Base-by-base conservation (phyloP, 768 basidiomycete genomes). In the Lanmaoa rubissima region DNA sequence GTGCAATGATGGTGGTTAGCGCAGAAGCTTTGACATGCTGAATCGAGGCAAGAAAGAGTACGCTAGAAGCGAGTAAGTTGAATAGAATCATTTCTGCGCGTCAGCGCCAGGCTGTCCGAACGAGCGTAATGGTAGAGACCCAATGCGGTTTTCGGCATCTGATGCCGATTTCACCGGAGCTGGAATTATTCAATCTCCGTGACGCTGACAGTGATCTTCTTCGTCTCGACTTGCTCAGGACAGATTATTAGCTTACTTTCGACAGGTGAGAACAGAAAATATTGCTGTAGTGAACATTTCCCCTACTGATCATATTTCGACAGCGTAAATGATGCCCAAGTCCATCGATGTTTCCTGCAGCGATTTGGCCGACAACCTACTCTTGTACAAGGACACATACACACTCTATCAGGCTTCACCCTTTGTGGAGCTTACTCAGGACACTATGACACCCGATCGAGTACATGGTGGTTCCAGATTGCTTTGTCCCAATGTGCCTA, bases 1-100 rank as follows among this genome's bases (percentile, higher is more conserved):
- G 83, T 16, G 81, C 74, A 59, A 94, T 85, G 21, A 84, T 73
- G 3, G 92, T 94, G 9, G 93, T 94, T 40, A 96, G 74, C 1
- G 93, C 90, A 1, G 88, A 82, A 13, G 82, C 85, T 26, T 70
- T 71, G 36, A 73, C 72, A 8, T 72, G 71, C 51, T 57, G 76
- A 14, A 79, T 19, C 6, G 66, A 60, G 14, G 66, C 61, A 17
- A 72, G 65, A 55, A 79, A 66, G 44, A 74, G 51, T 14, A 58
- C n/a, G 48, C 55, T 38, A 4, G 57, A 62, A 11, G 42, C 51
- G 42, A 73, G 58, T 28, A 72, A 35, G 54, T 57, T 43, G 48
- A 63, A 45, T 5, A 61, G 46, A 51, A 69, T 58, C 71, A 70
- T 71, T 13, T 50, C 26, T 19, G n/a, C 48, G 5, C 17, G 24